Percentiles rank a stretch among this genome's conserved stretches.
Evolutionary conservation across 805 yeast species (phyloP).

Genomic region (Candida methanosorbosa): DNA sequence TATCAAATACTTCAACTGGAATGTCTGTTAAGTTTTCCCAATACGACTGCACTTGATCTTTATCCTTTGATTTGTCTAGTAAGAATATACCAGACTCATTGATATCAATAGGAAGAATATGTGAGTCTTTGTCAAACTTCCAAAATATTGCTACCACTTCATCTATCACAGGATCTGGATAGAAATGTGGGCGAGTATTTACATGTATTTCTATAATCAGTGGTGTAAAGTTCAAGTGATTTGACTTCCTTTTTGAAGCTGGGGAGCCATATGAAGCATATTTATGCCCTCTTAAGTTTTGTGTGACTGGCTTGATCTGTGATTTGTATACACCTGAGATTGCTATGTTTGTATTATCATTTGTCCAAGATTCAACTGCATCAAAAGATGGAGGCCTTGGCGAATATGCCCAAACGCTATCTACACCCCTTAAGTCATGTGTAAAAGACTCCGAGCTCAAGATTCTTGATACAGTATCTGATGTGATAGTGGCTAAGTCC

Average conservation of each 20-base stretch:
- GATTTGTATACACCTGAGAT: conserved; percentile 25
- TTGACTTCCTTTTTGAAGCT: conserved; percentile 22
- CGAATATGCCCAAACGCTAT: no score
- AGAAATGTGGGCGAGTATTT: conserved; percentile 35
- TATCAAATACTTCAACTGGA: conserved; percentile 31
- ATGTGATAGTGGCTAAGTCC: no score
- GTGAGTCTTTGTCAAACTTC: conserved; percentile 40
- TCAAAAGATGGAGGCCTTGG: conserved; percentile 47
- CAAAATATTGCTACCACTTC: conserved; percentile 54
- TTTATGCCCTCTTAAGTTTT: conserved; percentile 29
- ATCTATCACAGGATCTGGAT: conserved; percentile 64
- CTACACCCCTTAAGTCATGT: no score
- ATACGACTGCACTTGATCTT: neutral
- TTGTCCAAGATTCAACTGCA: conserved; percentile 28
- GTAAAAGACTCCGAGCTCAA: no score
- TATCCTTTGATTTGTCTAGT: conserved; percentile 3
- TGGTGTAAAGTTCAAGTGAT: conserved; percentile 43
- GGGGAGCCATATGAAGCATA: conserved; percentile 23
- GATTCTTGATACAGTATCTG: no score
- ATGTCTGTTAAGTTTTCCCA: conserved; percentile 9
- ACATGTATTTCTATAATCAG: conserved; percentile 64
- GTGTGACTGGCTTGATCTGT: conserved; percentile 43
- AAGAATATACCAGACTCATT: conserved; percentile 30
- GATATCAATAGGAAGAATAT: conserved; percentile 24
- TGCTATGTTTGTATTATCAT: conserved; percentile 9